Conservation (phyloP, 257 asterid genomes). For the Ilex asprella region DNA sequence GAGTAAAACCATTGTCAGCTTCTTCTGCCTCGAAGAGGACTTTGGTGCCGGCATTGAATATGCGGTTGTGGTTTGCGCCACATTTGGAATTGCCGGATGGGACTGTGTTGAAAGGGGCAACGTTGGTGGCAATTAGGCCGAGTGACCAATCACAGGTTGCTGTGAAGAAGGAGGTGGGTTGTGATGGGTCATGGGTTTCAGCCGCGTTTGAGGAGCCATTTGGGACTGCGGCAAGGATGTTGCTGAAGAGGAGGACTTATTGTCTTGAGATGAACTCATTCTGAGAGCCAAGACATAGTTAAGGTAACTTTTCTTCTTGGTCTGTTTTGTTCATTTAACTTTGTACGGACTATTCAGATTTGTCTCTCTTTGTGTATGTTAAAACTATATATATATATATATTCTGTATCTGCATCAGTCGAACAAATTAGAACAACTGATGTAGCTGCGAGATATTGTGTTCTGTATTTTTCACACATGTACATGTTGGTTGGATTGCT, state of each 20-base stretch:
- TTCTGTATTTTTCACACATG: neutral
- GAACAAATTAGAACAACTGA: too few species aligned
- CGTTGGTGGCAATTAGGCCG: conserved; percentile 80
- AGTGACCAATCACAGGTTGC: conserved; percentile 53
- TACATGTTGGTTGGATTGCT: neutral
- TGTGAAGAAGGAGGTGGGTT: conserved; percentile 34
- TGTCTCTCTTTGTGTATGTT: neutral
- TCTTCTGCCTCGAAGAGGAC: conserved; percentile 84
- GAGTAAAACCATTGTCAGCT: conserved; percentile 83
- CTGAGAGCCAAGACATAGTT: conserved; percentile 20
- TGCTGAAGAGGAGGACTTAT: conserved; percentile 80
- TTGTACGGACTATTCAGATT: neutral
- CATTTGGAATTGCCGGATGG: conserved; percentile 81
- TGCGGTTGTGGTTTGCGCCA: conserved; percentile 79
- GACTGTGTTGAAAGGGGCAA: conserved; percentile 76
- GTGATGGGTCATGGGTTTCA: conserved; percentile 62
- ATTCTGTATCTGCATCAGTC: too few species aligned
- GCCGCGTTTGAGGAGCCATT: conserved; percentile 76
- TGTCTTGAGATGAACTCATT: conserved; percentile 93
- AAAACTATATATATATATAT: too few species aligned
- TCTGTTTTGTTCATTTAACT: conserved; percentile 24
- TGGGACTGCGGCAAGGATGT: conserved; percentile 71
- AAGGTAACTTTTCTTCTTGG: neutral
- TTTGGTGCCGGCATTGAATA: conserved; percentile 74
- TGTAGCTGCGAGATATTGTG: neutral